phyloP scores from a whole-genome alignment of 2,329 filamentous ascomycete genomes.

The Volutella citrinella region DNA sequence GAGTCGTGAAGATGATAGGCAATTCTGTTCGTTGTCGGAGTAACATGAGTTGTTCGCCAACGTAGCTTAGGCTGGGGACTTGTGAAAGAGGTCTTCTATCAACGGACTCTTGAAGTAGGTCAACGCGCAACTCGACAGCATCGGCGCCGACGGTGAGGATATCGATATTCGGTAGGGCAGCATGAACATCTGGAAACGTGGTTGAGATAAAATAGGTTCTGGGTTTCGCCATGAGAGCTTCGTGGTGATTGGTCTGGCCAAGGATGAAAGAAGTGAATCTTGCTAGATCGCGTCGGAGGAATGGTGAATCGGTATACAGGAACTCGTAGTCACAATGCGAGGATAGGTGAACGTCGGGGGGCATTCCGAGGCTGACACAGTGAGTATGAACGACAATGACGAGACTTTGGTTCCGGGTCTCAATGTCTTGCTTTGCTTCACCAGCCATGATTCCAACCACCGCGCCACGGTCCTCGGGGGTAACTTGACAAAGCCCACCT shows the following conservation, averaged over 20 bases:
- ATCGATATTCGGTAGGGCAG: slow-evolving; percentile 79
- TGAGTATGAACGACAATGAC: slow-evolving; percentile 74
- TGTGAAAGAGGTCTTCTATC: slow-evolving; percentile 58
- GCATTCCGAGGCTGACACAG: slow-evolving; percentile 68
- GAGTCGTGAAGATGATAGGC: slow-evolving; percentile 86
- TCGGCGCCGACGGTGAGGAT: slow-evolving; percentile 85
- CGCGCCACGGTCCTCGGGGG: slow-evolving; percentile 54
- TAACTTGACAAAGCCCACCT: slow-evolving; percentile 51
- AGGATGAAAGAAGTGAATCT: slow-evolving; percentile 77
- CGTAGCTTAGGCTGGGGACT: slow-evolving; percentile 77
- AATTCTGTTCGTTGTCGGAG: slow-evolving; percentile 80
- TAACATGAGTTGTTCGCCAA: slow-evolving; percentile 82
- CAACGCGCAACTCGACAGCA: slow-evolving; percentile 80
- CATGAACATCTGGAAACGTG: slow-evolving; percentile 81
- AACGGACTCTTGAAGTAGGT: slow-evolving; percentile 72
- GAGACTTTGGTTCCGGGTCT: slow-evolving; percentile 53
- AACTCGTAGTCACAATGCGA: slow-evolving; percentile 80
- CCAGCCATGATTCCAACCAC: slow-evolving; percentile 64
- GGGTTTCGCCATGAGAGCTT: slow-evolving; percentile 71
- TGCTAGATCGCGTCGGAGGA: slow-evolving; percentile 71
- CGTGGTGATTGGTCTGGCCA: slow-evolving; percentile 75
- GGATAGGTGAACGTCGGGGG: slow-evolving; percentile 64
- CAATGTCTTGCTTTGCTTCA: slow-evolving; percentile 55
- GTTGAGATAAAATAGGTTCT: slow-evolving; percentile 85
- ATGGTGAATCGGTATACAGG: slow-evolving; percentile 70